phyloP scores from a whole-genome alignment of 225 moss, liverwort and hornwort genomes.

The Sphagnum tenellum region DNA sequence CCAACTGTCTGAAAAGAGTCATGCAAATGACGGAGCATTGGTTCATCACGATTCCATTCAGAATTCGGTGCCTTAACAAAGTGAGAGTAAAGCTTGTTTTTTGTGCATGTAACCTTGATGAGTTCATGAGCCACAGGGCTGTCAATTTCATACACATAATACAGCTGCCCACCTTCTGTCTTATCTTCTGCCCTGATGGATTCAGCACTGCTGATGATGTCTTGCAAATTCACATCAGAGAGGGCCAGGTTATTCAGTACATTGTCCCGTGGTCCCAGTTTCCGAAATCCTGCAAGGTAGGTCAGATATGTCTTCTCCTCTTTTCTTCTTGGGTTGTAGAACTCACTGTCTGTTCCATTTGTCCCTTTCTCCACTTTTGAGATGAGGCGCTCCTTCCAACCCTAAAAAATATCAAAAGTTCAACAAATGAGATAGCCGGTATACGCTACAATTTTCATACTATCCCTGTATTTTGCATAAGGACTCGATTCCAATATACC shows the following conservation, averaged over 20 bases:
- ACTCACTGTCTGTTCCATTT: constrained; percentile 92
- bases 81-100: constrained; percentile 98
- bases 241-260: constrained; percentile 89
- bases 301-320: constrained; percentile 98
- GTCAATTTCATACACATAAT: constrained; percentile 83
- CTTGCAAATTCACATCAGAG: constrained; percentile 84
- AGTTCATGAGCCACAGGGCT: constrained; percentile 87
- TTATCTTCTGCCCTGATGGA: constrained; percentile 56
- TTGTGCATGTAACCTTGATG: constrained; percentile 93
- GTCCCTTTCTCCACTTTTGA: constrained; percentile 99
- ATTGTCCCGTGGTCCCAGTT: constrained; percentile 77
- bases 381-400: constrained; percentile 95
- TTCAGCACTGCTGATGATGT: constrained; percentile 72
- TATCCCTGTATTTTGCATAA: too few relatives aligned
- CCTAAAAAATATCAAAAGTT: constrained; percentile 11
- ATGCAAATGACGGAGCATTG: constrained; percentile 68
- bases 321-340: constrained; percentile 87
- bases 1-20: constrained; percentile 87
- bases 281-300: constrained; percentile 67
- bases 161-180: constrained; percentile 64
- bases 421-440: too few relatives aligned
- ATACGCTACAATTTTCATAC: too few relatives aligned
- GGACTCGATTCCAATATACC: too few relatives aligned
- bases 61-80: constrained; percentile 86
- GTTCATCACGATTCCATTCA: constrained; percentile 80